Evolutionary conservation across 2,329 filamentous ascomycete species (phyloP).

Genomic region (Colletotrichum sp.): DNA sequence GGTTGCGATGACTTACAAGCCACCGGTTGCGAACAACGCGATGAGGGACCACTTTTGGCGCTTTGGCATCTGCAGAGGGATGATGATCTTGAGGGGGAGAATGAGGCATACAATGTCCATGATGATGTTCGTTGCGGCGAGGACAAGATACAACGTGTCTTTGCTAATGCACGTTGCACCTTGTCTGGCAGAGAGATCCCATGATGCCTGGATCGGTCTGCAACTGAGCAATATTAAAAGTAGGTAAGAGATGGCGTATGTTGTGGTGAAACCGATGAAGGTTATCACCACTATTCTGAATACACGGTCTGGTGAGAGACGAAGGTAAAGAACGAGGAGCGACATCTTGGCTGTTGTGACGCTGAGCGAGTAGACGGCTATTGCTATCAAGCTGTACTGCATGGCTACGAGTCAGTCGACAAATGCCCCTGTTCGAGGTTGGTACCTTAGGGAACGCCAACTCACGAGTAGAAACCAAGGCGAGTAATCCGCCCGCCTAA

Average conservation of each 20-base stretch:
- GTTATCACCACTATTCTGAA: slow-evolving; percentile 34
- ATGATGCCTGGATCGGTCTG: slow-evolving; percentile 3
- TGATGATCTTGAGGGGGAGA: slow-evolving; percentile 13
- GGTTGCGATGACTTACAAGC: background rate
- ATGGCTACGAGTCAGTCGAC: background rate
- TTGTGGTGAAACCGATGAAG: slow-evolving; percentile 31
- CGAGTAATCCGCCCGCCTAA: background rate
- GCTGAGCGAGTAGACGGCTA: slow-evolving; percentile 12
- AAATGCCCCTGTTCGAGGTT: too few relatives aligned
- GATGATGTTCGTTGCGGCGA: slow-evolving; percentile 16
- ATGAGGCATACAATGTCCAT: slow-evolving; percentile 20
- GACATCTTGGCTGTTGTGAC: slow-evolving; percentile 22
- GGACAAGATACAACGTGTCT: background rate
- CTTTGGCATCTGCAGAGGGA: slow-evolving; percentile 16
- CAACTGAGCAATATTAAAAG: slow-evolving; percentile 24
- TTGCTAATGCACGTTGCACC: slow-evolving; percentile 7
- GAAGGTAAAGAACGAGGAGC: slow-evolving; percentile 18
- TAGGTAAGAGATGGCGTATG: slow-evolving; percentile 30
- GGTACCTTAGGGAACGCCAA: too few relatives aligned
- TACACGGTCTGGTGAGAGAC: slow-evolving; percentile 29
- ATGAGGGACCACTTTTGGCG: slow-evolving; percentile 15
- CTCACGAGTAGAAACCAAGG: slow-evolving; percentile 2
- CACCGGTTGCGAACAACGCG: slow-evolving; percentile 12
- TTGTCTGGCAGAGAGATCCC: background rate
- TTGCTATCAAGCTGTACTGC: background rate